Evolutionary conservation across 495 filamentous ascomycete species (phyloP).

Genomic region (Tuber brumale): DNA sequence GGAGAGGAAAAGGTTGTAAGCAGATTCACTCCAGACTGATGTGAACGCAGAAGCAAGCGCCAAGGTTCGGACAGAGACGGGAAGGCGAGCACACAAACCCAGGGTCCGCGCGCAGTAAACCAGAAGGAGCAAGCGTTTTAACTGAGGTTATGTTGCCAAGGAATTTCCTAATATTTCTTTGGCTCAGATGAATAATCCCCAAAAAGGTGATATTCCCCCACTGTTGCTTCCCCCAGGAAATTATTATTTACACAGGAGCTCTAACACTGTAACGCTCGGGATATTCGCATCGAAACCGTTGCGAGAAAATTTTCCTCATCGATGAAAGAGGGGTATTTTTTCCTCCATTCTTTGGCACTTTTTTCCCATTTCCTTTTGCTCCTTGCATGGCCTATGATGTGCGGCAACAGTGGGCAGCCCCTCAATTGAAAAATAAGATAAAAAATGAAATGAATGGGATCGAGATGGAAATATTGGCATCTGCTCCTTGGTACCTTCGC

Average conservation of each 20-base stretch:
- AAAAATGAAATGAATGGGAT: background rate
- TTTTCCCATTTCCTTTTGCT: background rate
- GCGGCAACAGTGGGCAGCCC: background rate
- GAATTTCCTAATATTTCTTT: background rate
- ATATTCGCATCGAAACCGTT: background rate
- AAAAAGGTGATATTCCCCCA: background rate
- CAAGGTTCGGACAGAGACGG: conserved; percentile 2
- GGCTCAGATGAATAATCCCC: background rate
- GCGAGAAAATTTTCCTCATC: background rate
- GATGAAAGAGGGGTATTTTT: background rate
- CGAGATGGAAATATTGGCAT: background rate
- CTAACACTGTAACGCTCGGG: background rate
- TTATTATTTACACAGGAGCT: background rate
- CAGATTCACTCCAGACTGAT: background rate
- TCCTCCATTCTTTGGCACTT: background rate
- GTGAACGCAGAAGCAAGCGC: background rate
- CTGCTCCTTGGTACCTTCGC: background rate
- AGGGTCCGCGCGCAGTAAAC: background rate
- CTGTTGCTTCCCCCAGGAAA: background rate
- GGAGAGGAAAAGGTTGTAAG: background rate
- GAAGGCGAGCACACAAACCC: background rate
- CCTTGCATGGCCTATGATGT: background rate
- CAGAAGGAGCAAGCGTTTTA: background rate
- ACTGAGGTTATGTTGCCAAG: background rate
- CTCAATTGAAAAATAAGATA: background rate